Evolutionary conservation across 495 filamentous ascomycete genomes (phyloP).

Genomic region (Chaetomium fimeti): DNA sequence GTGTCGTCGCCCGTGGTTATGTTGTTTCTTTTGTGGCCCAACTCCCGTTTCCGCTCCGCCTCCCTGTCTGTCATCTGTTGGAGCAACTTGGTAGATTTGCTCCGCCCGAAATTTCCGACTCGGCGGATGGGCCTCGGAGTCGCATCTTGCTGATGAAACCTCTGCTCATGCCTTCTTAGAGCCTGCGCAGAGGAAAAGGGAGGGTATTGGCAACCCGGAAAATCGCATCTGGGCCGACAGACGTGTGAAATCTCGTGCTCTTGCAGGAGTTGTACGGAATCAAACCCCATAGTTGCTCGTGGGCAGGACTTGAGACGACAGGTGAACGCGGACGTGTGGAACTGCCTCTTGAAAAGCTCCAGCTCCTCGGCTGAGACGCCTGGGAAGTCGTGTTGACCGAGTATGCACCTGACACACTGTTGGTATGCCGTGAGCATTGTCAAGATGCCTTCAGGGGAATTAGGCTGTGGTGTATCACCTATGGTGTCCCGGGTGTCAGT

Average conservation of each 20-base stretch:
- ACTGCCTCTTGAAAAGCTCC: background rate
- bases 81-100: background rate
- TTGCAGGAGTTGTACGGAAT: background rate
- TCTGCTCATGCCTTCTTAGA: background rate
- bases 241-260: slow-evolving; percentile 8
- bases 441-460: slow-evolving; percentile 1
- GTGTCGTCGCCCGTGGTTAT: background rate
- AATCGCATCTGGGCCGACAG: background rate
- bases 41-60: background rate
- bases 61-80: background rate
- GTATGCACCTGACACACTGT: slow-evolving; percentile 1
- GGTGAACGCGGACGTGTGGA: slow-evolving; percentile 1
- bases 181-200: background rate
- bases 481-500: background rate
- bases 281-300: slow-evolving; percentile 3
- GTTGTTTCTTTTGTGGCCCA: background rate
- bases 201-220: background rate
- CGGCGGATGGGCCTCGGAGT: background rate
- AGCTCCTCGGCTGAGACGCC: slow-evolving; percentile 2
- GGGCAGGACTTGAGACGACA: slow-evolving; percentile 2
- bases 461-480: background rate
- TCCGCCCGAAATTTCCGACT: background rate
- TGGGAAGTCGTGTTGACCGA: slow-evolving; percentile 5
- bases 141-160: background rate
- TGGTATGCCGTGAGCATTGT: slow-evolving; percentile 5